Conservation (phyloP, 768 basidiomycete genomes). For the Boletus subcaerulescens region DNA sequence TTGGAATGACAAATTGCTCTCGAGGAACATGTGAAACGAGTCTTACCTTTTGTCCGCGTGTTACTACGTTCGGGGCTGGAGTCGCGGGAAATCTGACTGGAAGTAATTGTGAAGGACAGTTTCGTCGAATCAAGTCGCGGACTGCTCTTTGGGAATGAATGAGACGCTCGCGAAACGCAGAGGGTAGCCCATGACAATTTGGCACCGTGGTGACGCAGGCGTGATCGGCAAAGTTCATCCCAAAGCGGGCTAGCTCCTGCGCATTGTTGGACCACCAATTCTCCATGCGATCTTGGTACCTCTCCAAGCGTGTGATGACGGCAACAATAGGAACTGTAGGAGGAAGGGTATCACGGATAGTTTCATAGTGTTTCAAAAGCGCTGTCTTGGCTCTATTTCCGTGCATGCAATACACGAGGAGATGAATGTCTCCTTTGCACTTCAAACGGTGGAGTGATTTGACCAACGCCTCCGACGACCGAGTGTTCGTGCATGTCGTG, state of each 20-base stretch:
- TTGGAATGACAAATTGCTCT: background rate
- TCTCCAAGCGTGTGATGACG: constrained; percentile 20
- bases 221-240: constrained; percentile 19
- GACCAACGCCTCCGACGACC: constrained; percentile 1
- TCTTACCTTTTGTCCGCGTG: constrained; percentile 4
- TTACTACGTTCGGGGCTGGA: background rate
- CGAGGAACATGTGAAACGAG: background rate
- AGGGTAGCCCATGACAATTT: background rate
- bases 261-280: constrained; percentile 21
- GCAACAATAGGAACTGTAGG: constrained; percentile 13
- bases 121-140: constrained; percentile 13
- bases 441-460: constrained; percentile 8
- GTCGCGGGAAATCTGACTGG: constrained; percentile 8
- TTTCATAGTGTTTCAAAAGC: constrained; percentile 16
- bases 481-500: background rate
- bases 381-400: constrained; percentile 17
- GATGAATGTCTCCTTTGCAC: constrained; percentile 9
- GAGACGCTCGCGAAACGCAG: constrained; percentile 10
- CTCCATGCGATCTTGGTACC: constrained; percentile 20
- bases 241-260: constrained; percentile 3
- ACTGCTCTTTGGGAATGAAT: constrained; percentile 8
- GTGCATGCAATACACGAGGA: constrained; percentile 22
- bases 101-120: background rate
- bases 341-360: constrained; percentile 6
- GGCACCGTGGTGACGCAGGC: constrained; percentile 20